phyloP scores from a whole-genome alignment of 1,139 yeast genomes.

The Saccharomyces hybrid region DNA sequence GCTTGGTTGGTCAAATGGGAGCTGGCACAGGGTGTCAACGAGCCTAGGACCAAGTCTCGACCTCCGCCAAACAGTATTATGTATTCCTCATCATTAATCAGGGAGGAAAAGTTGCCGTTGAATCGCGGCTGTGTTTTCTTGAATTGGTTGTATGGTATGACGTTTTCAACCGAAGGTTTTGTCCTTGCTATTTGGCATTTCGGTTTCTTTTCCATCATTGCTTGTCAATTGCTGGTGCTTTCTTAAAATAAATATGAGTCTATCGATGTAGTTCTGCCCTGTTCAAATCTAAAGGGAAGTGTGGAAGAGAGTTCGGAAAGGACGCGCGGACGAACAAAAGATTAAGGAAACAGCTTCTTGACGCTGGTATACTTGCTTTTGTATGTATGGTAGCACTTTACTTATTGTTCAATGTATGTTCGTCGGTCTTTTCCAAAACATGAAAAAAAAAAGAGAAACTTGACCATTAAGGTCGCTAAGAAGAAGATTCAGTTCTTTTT shows the following conservation, averaged over 20 bases:
- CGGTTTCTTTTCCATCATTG: slow-evolving; percentile 8
- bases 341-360: too few relatives aligned
- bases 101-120: slow-evolving; percentile 20
- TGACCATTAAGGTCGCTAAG: not conserved
- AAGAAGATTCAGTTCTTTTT: not conserved
- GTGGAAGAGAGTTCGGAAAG: too few relatives aligned
- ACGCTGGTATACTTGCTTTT: not conserved
- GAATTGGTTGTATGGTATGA: slow-evolving; percentile 27
- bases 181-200: slow-evolving; percentile 19
- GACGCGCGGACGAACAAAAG: too few relatives aligned
- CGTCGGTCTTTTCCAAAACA: not conserved
- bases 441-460: not conserved
- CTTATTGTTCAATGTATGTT: not conserved
- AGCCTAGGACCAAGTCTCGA: slow-evolving; percentile 28
- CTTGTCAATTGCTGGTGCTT: not conserved
- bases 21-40: slow-evolving; percentile 9
- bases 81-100: slow-evolving; percentile 6
- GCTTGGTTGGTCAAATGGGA: not conserved
- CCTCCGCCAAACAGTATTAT: slow-evolving; percentile 37
- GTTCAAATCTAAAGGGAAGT: too few relatives aligned
- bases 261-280: not conserved
- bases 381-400: not conserved
- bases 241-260: not conserved
- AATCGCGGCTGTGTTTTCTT: slow-evolving; percentile 27
- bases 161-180: slow-evolving; percentile 35